phyloP scores from a whole-genome alignment of 169 alveolate species.

The Eimeria acervulina region DNA sequence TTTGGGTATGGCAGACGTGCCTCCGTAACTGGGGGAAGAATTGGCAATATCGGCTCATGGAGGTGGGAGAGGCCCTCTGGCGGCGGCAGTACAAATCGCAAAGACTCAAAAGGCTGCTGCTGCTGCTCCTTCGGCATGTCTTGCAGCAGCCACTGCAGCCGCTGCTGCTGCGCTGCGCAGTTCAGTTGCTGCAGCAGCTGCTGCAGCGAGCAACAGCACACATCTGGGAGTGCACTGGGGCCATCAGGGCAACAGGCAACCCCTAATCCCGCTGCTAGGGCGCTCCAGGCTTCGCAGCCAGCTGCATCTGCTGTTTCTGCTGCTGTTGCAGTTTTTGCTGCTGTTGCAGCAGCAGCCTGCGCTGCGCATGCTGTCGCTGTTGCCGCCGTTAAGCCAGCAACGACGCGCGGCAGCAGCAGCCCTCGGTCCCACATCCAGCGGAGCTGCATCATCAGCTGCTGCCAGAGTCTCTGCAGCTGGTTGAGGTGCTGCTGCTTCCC shows the following conservation, averaged over 20 bases:
- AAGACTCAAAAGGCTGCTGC: constrained; percentile 68
- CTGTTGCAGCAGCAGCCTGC: neutral
- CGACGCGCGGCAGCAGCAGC: constrained; percentile 68
- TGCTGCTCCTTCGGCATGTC: constrained; percentile 50
- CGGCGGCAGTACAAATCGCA: constrained; percentile 32
- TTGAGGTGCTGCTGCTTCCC: constrained; percentile 53
- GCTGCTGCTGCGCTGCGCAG: constrained; percentile 70
- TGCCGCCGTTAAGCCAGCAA: constrained; percentile 62
- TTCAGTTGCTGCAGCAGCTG: constrained; percentile 72
- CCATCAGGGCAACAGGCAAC: constrained; percentile 72
- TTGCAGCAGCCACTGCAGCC: constrained; percentile 55
- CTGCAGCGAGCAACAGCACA: constrained; percentile 56
- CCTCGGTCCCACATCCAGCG: constrained; percentile 63
- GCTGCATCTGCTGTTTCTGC: neutral
- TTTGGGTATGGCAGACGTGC: neutral
- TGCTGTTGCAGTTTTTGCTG: neutral
- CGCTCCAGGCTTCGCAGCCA: constrained; percentile 5
- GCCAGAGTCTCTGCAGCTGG: constrained; percentile 57
- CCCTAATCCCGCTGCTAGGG: constrained; percentile 60
- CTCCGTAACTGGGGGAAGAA: constrained; percentile 62
- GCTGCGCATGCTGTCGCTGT: constrained; percentile 3
- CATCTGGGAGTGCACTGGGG: constrained; percentile 60
- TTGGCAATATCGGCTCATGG: constrained; percentile 65
- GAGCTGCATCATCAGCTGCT: neutral
- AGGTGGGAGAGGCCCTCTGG: constrained; percentile 6